phyloP scores from a whole-genome alignment of 2,329 filamentous ascomycete species.

The Metarhizium sp. region DNA sequence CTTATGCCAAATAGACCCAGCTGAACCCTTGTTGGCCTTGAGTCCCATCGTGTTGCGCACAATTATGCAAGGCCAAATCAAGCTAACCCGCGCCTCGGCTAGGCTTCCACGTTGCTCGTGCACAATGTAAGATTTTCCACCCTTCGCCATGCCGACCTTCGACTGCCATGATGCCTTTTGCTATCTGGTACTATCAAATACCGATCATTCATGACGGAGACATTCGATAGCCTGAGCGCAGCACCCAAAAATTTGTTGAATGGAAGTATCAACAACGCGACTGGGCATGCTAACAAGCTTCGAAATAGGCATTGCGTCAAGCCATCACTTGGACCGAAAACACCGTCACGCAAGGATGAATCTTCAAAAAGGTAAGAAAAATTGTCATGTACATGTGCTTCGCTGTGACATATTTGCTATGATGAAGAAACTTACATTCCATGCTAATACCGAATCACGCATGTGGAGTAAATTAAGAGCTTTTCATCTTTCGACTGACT shows the following conservation, averaged over 20 bases:
- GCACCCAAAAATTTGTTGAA: background rate
- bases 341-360: no score
- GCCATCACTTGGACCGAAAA: background rate
- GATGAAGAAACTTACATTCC: slow-evolving; percentile 63
- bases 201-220: slow-evolving; percentile 32
- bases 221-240: slow-evolving; percentile 21
- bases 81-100: slow-evolving; percentile 3
- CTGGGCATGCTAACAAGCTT: background rate
- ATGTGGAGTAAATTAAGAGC: slow-evolving; percentile 62
- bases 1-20: slow-evolving; percentile 47
- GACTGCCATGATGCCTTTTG: slow-evolving; percentile 26
- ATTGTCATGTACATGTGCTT: background rate
- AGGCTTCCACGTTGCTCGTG: background rate
- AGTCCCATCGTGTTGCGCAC: background rate
- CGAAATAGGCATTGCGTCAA: background rate
- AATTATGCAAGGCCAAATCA: background rate
- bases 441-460: slow-evolving; percentile 65
- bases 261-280: no score
- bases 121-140: background rate
- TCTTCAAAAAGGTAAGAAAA: slow-evolving; percentile 15
- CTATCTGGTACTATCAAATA: slow-evolving; percentile 38
- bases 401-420: slow-evolving; percentile 25
- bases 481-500: slow-evolving; percentile 82
- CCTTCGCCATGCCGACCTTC: background rate
- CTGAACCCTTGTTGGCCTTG: slow-evolving; percentile 24